Percentiles rank a stretch among this genome's conserved stretches.
Conservation (phyloP, 2,329 filamentous ascomycete genomes). For the Cryoendolithus antarcticus region DNA sequence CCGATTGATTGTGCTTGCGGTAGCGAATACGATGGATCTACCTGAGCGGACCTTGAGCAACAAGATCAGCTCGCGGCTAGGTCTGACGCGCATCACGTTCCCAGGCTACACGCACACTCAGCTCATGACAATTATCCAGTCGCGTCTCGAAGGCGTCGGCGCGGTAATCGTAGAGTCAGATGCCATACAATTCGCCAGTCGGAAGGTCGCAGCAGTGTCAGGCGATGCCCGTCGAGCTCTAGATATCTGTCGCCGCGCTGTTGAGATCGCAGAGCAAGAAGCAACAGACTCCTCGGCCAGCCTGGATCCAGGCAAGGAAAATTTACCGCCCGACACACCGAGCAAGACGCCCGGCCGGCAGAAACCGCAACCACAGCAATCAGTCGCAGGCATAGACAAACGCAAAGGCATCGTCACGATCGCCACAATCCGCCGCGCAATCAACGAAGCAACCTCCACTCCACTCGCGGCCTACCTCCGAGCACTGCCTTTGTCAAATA, state of each 20-base stretch:
- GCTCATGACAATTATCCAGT: conserved; percentile 92
- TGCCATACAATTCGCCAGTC: conserved; percentile 87
- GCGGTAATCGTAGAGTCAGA: conserved; percentile 76
- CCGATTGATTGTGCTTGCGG: conserved; percentile 85
- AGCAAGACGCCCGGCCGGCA: conserved; percentile 41
- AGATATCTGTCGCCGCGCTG: conserved; percentile 88
- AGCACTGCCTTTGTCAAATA: conserved; percentile 65
- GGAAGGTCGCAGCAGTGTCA: conserved; percentile 92
- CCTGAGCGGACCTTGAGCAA: conserved; percentile 93
- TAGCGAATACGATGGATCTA: conserved; percentile 98
- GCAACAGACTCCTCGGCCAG: conserved; percentile 10
- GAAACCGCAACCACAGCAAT: conserved; percentile 16
- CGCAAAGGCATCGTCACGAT: conserved; percentile 63
- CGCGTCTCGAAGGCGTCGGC: conserved; percentile 78
- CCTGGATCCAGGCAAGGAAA: conserved; percentile 21
- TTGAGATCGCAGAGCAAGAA: conserved; percentile 83
- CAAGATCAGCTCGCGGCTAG: conserved; percentile 81
- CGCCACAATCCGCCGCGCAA: conserved; percentile 82
- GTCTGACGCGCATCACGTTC: conserved; percentile 89
- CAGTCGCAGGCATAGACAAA: conserved; percentile 7
- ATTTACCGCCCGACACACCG: conserved; percentile 44
- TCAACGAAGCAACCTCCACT: conserved; percentile 86
- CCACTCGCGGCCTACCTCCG: conserved; percentile 84
- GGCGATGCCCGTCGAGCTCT: conserved; percentile 85
- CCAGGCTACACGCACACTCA: conserved; percentile 95